A percentile compares a stretch with the other conserved stretches of the same genome.
These are phyloP conservation scores for Pseudogymnoascus sp. DNA, from an alignment of 2,329 filamentous ascomycete species.

Conservation along the genomic window DNA sequence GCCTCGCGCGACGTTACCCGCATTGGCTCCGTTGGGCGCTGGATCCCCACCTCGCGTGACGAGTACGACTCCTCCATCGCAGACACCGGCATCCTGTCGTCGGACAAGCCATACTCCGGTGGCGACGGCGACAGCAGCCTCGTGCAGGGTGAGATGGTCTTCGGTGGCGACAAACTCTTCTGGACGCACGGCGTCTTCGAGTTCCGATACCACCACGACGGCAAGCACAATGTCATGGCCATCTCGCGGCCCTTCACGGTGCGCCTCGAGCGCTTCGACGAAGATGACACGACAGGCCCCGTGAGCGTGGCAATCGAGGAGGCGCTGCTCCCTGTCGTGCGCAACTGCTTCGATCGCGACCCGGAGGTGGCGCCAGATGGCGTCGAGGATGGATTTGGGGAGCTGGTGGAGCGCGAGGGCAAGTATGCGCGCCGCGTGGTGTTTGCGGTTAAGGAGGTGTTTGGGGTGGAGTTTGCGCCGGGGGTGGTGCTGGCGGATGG, in stretches of 20 bases:
- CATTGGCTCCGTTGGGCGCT: slow-evolving; percentile 77
- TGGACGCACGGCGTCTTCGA: slow-evolving; percentile 97
- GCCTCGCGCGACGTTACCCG: slow-evolving; percentile 74
- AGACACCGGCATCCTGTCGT: slow-evolving; percentile 66
- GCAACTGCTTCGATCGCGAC: slow-evolving; percentile 88
- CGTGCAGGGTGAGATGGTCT: slow-evolving; percentile 73
- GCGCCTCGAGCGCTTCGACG: slow-evolving; percentile 69
- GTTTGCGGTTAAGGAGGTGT: slow-evolving; percentile 92
- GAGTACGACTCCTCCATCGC: slow-evolving; percentile 66
- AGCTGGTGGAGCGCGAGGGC: slow-evolving; percentile 72
- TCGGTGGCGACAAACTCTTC: slow-evolving; percentile 88
- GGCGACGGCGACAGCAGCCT: slow-evolving; percentile 39
- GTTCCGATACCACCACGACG: slow-evolving; percentile 92
- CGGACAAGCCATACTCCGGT: slow-evolving; percentile 50
- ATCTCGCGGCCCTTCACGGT: slow-evolving; percentile 92
- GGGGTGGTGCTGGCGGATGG: slow-evolving; percentile 89
- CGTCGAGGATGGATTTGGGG: slow-evolving; percentile 74
- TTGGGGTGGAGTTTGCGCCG: slow-evolving; percentile 89
- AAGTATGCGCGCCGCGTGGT: slow-evolving; percentile 88
- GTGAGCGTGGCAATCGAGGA: slow-evolving; percentile 65
- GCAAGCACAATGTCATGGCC: slow-evolving; percentile 86
- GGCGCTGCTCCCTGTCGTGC: slow-evolving; percentile 71
- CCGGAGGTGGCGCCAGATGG: slow-evolving; percentile 79
- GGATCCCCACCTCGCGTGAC: slow-evolving; percentile 71
- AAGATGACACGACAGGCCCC: slow-evolving; percentile 56